phyloP scores from a whole-genome alignment of 805 yeast species.

The Lipomyces oligophaga region DNA sequence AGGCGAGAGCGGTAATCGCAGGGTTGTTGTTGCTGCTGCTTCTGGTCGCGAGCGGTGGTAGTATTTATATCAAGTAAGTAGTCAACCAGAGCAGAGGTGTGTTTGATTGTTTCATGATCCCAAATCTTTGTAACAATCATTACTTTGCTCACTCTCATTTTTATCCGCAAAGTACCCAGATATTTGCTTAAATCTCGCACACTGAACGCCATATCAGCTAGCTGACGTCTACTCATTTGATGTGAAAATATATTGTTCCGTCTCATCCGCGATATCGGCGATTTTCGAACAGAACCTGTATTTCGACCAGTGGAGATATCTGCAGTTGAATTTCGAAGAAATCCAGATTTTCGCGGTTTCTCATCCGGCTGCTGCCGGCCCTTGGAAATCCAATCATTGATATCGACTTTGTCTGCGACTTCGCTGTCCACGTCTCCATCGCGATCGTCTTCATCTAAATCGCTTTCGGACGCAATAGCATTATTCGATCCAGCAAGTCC shows the following conservation, averaged over 20 bases:
- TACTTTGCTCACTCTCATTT: conserved; percentile 62
- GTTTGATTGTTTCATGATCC: conserved; percentile 68
- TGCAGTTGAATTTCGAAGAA: background rate
- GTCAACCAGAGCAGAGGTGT: conserved; percentile 73
- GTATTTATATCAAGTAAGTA: conserved; percentile 51
- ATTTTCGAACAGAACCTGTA: no score
- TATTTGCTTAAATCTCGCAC: conserved; percentile 35
- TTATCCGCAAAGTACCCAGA: conserved; percentile 40
- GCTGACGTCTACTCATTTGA: conserved; percentile 31
- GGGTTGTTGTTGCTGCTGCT: conserved; percentile 29
- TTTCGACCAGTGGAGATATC: no score
- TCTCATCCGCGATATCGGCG: no score
- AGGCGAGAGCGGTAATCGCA: no score
- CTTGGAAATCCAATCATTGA: background rate
- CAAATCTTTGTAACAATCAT: conserved; percentile 84
- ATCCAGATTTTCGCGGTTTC: background rate
- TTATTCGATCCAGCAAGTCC: background rate
- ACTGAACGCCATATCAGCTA: conserved; percentile 35
- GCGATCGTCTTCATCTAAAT: conserved; percentile 4
- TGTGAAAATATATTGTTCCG: no score
- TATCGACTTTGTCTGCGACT: background rate
- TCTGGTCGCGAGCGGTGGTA: background rate
- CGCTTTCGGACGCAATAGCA: background rate
- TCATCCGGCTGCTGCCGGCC: background rate
- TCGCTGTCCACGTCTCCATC: background rate